A percentile compares a stretch with the other conserved stretches of the same genome.
Evolutionary conservation across 2,329 filamentous ascomycete species (phyloP).

Genomic region (Pseudofabraea citricarpa): DNA sequence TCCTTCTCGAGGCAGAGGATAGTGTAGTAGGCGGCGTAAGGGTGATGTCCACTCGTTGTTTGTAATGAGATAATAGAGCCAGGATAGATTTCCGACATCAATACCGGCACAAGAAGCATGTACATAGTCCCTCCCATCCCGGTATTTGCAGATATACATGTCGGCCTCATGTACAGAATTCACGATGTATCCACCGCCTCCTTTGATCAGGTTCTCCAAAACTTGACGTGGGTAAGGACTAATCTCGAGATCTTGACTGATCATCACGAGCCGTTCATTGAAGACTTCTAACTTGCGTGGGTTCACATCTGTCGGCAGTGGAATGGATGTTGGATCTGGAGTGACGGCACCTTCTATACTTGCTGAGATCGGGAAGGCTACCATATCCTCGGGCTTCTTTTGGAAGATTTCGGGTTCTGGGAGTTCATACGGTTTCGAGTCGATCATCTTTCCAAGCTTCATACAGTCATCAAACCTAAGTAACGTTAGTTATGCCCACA

Average conservation of each 20-base stretch:
- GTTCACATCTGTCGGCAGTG: slow-evolving; percentile 38
- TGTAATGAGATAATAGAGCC: slow-evolving; percentile 90
- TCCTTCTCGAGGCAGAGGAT: slow-evolving; percentile 72
- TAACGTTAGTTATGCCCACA: slow-evolving; percentile 17
- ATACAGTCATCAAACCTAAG: slow-evolving; percentile 92
- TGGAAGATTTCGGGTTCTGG: slow-evolving; percentile 82
- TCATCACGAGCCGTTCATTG: slow-evolving; percentile 68
- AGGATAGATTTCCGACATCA: slow-evolving; percentile 86
- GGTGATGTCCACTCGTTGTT: slow-evolving; percentile 87
- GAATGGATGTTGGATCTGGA: slow-evolving; percentile 36
- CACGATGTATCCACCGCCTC: slow-evolving; percentile 67
- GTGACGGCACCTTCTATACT: slow-evolving; percentile 65
- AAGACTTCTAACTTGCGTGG: slow-evolving; percentile 67
- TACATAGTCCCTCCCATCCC: slow-evolving; percentile 75
- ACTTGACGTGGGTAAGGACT: slow-evolving; percentile 60
- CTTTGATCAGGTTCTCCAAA: slow-evolving; percentile 64
- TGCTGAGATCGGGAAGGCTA: slow-evolving; percentile 52
- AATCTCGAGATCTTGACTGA: slow-evolving; percentile 71
- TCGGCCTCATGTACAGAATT: slow-evolving; percentile 64
- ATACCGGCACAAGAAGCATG: slow-evolving; percentile 71
- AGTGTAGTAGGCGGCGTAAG: slow-evolving; percentile 77
- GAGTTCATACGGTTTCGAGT: slow-evolving; percentile 78
- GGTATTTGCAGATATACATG: slow-evolving; percentile 82
- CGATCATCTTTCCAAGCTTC: slow-evolving; percentile 85
- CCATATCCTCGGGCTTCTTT: slow-evolving; percentile 47